A percentile compares a stretch with the other conserved stretches of the same genome.
Conservation (phyloP, 73 alveolate species). For the Paramecium pentaurelia region DNA sequence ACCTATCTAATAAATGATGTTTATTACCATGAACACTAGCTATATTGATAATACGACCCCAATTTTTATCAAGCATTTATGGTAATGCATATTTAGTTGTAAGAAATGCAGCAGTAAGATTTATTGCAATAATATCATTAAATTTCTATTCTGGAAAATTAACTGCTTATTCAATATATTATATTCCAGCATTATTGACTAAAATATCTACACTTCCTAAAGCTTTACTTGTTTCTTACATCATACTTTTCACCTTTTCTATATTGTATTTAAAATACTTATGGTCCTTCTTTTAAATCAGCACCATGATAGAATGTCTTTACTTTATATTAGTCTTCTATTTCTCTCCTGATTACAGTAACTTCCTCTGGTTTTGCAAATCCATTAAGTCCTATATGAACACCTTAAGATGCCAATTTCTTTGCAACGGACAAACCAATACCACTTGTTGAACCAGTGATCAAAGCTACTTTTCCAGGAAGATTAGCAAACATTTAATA, state of each 20-base stretch:
- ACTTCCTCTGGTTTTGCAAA: conserved; percentile 47
- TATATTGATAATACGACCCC: conserved; percentile 63
- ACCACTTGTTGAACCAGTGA: conserved; percentile 67
- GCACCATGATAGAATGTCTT: conserved; percentile 43
- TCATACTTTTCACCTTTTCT: conserved; percentile 34
- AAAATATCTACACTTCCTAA: conserved; percentile 57
- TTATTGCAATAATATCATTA: conserved; percentile 46
- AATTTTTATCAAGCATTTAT: conserved; percentile 14
- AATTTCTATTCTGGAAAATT: conserved; percentile 52
- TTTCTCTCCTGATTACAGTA: background rate
- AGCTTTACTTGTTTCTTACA: background rate
- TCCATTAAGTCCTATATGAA: conserved; percentile 51
- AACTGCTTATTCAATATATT: conserved; percentile 46
- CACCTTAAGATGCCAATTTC: conserved; percentile 49
- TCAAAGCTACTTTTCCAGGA: conserved; percentile 61
- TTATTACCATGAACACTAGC: conserved; percentile 63
- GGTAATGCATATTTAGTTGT: conserved; percentile 57
- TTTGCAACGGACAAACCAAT: conserved; percentile 56
- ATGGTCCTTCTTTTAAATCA: conserved; percentile 35
- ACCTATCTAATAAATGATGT: background rate
- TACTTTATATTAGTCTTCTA: conserved; percentile 20
- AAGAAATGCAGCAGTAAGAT: conserved; percentile 53
- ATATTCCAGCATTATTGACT: conserved; percentile 63
- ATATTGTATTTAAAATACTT: background rate
- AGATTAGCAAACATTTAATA: conserved; percentile 45